Evolutionary conservation across 192 early-diverging fungal genomes (phyloP), one percentile per base, ranked within the genome.

Genomic region (Backusella macrospora): DNA sequence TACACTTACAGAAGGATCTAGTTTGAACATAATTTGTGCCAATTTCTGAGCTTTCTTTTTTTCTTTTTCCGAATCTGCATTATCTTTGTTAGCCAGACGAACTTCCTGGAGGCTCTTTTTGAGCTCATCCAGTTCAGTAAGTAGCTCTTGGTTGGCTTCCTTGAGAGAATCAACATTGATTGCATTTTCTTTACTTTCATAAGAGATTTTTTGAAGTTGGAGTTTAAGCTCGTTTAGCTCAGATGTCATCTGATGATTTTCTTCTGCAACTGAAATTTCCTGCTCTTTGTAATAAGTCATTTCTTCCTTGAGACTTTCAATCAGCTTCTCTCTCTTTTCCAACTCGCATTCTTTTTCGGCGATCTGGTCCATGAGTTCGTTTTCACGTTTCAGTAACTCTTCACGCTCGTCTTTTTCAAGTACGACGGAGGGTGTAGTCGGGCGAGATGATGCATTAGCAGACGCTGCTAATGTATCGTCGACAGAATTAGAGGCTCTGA

Each of bases 301-400:
- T 82, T 97, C 96, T 42, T 96, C 94, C 68, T 84, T 92, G 78
- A 95, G 81, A 7, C 82, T 68, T n/a, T 87, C 85, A 46, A 91
- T 75, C 23, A 87, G 62, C 73, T 91, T 89, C 62, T 90, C 78
- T 42, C 89, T 73, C 26, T 86, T 81, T 44, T 90, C 85, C 70
- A 99, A 78, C 64, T 95, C 94, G 23, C 89, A 83, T 72, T 99
- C 96, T 68, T 94, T 96, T 71, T 98, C 95, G 1, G 96, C 91
- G 55, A 99, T 83, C 71, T 94, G 90, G 73, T 99, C 96, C 70
- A 88, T 92, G 65, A 99, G 87, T 80, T 99, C 98, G 81, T 97
- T 98, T 80, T 99, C 98, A 44, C 98, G 89, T 48, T 89, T 87
- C 82, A 98, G 76, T 75, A 99, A 96, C 71, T 96, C 97, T 62